phyloP scores from a whole-genome alignment of 2,329 filamentous ascomycete genomes.

The Aspergillus fischeri region DNA sequence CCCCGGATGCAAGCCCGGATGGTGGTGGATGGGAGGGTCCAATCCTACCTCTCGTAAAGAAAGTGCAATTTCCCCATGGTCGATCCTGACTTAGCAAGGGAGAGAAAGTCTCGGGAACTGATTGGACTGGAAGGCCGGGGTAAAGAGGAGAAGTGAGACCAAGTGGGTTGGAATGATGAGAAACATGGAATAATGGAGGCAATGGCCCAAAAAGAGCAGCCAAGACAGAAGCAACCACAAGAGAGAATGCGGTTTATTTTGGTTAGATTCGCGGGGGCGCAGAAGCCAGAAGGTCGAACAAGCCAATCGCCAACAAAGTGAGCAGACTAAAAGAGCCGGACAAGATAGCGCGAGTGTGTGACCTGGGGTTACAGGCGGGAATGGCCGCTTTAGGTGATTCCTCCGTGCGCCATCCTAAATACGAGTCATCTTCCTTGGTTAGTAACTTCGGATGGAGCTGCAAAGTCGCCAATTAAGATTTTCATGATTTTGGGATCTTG shows the following conservation, averaged over 20 bases:
- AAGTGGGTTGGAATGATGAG: neutral
- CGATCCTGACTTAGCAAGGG: constrained; percentile 8
- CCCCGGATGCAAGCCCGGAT: neutral
- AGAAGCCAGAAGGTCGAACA: neutral
- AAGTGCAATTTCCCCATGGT: constrained; percentile 15
- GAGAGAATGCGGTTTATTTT: neutral
- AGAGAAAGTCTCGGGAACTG: neutral
- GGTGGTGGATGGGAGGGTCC: neutral
- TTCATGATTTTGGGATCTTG: neutral
- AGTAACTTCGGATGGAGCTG: neutral
- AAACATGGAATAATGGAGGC: constrained; percentile 1
- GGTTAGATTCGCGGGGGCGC: neutral
- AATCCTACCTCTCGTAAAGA: neutral
- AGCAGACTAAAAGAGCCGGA: too few species aligned
- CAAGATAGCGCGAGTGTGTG: neutral
- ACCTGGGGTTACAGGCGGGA: neutral
- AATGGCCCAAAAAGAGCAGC: neutral
- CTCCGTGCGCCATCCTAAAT: neutral
- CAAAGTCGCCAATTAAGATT: neutral
- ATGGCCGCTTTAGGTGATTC: neutral
- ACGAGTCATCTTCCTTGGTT: neutral
- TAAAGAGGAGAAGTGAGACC: constrained; percentile 4
- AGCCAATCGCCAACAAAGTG: neutral
- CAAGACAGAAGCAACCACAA: neutral
- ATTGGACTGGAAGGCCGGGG: constrained; percentile 6